phyloP scores from a whole-genome alignment of 495 filamentous ascomycete genomes.

The Durotheca rogersii region DNA sequence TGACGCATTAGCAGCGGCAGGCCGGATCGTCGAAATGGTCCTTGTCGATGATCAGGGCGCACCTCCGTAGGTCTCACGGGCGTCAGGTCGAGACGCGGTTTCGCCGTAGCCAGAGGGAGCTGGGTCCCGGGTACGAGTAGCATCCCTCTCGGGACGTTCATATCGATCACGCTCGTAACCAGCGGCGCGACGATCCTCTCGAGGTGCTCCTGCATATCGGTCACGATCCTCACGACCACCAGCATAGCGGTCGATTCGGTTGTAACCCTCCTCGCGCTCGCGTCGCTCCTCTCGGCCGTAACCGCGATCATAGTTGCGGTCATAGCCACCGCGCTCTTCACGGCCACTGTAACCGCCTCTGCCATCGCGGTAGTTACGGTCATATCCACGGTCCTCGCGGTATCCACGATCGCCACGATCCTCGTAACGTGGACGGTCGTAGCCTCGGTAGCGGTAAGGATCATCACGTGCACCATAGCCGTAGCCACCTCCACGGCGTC shows the following conservation, averaged over 20 bases:
- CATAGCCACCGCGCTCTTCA: constrained; percentile 36
- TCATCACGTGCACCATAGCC: constrained; percentile 55
- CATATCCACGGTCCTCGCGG: constrained; percentile 49
- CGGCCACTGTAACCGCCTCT: constrained; percentile 49
- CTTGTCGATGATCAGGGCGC: constrained; percentile 24
- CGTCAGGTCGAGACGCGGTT: constrained; percentile 60
- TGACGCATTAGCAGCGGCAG: constrained; percentile 26
- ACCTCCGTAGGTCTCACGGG: constrained; percentile 61
- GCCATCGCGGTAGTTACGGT: constrained; percentile 55
- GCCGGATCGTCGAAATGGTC: constrained; percentile 13
- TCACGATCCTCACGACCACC: constrained; percentile 49
- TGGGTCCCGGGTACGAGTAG: constrained; percentile 49
- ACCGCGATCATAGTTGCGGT: constrained; percentile 40
- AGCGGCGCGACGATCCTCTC: constrained; percentile 54
- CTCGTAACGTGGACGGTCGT: constrained; percentile 44
- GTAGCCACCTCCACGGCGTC: constrained; percentile 53
- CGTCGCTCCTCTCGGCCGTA: constrained; percentile 35
- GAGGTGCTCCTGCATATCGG: constrained; percentile 40
- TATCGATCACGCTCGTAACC: constrained; percentile 58
- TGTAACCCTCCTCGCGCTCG: constrained; percentile 50
- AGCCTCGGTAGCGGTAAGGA: constrained; percentile 59
- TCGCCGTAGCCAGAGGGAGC: constrained; percentile 57
- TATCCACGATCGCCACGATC: constrained; percentile 49
- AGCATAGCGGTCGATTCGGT: constrained; percentile 41
- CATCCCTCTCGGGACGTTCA: constrained; percentile 53